Evolutionary conservation across 2,329 filamentous ascomycete genomes (phyloP), one percentile per base, ranked within the genome.

Genomic region (Aspergillus sp.): DNA sequence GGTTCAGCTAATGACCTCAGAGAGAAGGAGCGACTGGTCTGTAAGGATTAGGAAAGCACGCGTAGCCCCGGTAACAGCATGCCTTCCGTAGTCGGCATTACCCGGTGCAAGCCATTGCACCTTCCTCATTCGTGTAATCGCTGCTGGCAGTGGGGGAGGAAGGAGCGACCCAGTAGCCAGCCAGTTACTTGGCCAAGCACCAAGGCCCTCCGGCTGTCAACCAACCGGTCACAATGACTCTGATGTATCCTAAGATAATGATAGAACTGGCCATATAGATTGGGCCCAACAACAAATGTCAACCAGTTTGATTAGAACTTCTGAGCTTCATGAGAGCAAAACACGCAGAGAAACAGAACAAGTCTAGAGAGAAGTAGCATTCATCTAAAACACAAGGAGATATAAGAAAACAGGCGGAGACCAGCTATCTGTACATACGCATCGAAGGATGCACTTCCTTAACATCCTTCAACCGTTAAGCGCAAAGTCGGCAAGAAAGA

Each of bases 401-500:
- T 65, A 67, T 69, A 69, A 64, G 69, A 70, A 74, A 73, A 72
- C 66, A 72, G 69, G 71, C 69, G 68, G 72, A 71, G 66, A 75
- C 74, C 72, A 77, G 74, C 73, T 77, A 77, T 77, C 75, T 77
- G 75, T 77, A 77, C 75, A 77, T 74, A 71, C 73, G 73, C 72
- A 68, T 68, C 67, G 65, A 64, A 70, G 66, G 63, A 67, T 66
- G 54, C 62, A 59, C 61, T 57, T 54, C 56, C 54, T 64, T 64
- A 66, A 67, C 65, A 60, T 57, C 56, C 51, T 64, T 56, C 57
- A 59, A 57, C 25, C 34, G 34, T 50, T 31, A 59, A 49, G 55
- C 58, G 45, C 55, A 59, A 62, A 53, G 23, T 45, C 31, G 38
- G 61, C 31, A 62, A 57, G 54, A 47, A 63, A 64, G 57, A 41